Evolutionary conservation across 225 moss, liverwort and hornwort species (phyloP).

Genomic region (Physcomitrium patens): DNA sequence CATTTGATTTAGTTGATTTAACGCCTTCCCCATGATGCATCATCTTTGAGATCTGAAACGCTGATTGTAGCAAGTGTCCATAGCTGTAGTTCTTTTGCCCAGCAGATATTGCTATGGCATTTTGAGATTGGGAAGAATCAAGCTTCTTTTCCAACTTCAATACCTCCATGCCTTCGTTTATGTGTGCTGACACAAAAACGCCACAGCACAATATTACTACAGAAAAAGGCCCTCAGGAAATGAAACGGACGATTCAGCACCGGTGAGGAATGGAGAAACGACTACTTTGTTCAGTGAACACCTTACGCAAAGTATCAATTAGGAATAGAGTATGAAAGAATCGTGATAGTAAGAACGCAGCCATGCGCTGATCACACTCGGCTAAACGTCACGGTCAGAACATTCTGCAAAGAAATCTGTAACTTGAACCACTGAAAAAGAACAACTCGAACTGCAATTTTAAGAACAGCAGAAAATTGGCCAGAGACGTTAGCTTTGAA

Average conservation of each 20-base stretch:
- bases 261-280: neutral
- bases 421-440: neutral
- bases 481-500: slow-evolving; percentile 8
- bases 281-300: neutral
- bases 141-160: slow-evolving; percentile 38
- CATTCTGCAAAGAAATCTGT: neutral
- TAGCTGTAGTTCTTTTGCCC: slow-evolving; percentile 29
- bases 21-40: slow-evolving; percentile 32
- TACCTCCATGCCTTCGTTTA: slow-evolving; percentile 49
- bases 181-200: slow-evolving; percentile 28
- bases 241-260: neutral
- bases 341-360: neutral
- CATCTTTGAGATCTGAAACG: too few relatives aligned
- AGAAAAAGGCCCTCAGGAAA: slow-evolving; percentile 2
- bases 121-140: slow-evolving; percentile 19
- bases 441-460: neutral
- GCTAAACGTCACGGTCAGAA: neutral
- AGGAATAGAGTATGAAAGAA: too few relatives aligned
- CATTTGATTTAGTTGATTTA: slow-evolving; percentile 24
- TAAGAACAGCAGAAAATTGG: neutral
- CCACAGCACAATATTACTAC: slow-evolving; percentile 9
- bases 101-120: slow-evolving; percentile 29
- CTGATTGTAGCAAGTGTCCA: slow-evolving; percentile 29
- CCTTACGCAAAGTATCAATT: neutral
- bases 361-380: neutral